A percentile compares a stretch with the other conserved stretches of the same genome.
Evolutionary conservation across 1,139 yeast genomes (phyloP).

Genomic region (Candida tropicalis): DNA sequence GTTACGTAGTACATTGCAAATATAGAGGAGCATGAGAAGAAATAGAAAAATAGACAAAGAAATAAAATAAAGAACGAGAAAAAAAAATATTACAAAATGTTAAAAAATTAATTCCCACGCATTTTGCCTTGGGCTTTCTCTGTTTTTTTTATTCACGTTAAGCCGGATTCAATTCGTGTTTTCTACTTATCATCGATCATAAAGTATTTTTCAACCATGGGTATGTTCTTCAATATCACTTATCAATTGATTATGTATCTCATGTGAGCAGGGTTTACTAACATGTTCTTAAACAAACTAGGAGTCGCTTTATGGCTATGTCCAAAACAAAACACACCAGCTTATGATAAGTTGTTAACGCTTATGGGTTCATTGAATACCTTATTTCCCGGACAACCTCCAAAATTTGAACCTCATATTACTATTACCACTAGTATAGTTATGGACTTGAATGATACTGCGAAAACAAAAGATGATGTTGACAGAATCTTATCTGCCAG

Average conservation of each 20-base stretch:
- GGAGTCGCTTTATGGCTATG: slow-evolving; percentile 76
- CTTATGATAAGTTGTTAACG: slow-evolving; percentile 59
- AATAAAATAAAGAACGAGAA: neutral
- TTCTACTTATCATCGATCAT: too few species aligned
- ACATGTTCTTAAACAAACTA: slow-evolving; percentile 17
- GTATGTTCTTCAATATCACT: slow-evolving; percentile 18
- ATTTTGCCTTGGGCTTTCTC: too few species aligned
- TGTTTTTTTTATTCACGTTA: too few species aligned
- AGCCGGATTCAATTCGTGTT: too few species aligned
- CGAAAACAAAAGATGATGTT: slow-evolving; percentile 54
- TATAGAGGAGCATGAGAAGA: neutral
- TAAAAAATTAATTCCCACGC: too few species aligned
- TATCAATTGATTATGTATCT: neutral
- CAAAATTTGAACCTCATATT: slow-evolving; percentile 72
- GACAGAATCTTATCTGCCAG: slow-evolving; percentile 65
- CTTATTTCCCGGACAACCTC: slow-evolving; percentile 69
- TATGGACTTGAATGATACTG: slow-evolving; percentile 39
- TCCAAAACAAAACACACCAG: slow-evolving; percentile 59
- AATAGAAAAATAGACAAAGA: neutral
- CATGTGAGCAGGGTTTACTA: neutral
- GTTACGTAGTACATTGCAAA: neutral
- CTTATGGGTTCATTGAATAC: slow-evolving; percentile 68
- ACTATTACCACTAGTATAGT: slow-evolving; percentile 68
- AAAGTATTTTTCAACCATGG: slow-evolving; percentile 16
- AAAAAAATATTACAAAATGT: neutral